Evolutionary conservation across 768 basidiomycete genomes (phyloP).

Genomic region (Tylopilus plumbeoviolaceoides): DNA sequence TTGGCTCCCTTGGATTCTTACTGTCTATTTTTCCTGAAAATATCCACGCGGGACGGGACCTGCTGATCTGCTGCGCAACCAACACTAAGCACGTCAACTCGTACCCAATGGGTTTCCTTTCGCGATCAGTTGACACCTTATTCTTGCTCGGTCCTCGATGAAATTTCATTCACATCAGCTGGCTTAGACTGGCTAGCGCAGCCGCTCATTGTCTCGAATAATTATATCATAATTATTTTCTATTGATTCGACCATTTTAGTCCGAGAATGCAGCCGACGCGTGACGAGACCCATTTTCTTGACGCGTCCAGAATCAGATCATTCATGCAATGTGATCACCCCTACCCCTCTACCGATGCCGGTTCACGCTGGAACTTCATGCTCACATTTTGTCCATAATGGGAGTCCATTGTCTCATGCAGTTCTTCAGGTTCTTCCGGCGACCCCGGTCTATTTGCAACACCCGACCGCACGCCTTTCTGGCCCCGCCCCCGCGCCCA

Average conservation of each 20-base stretch:
- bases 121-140: conserved; percentile 8
- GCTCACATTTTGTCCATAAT: conserved; percentile 14
- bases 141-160: neutral
- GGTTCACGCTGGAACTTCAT: conserved; percentile 4
- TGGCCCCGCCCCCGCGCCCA: conserved; percentile 18
- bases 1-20: conserved; percentile 6
- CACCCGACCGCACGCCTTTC: conserved; percentile 20
- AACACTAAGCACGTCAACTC: neutral
- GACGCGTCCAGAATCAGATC: conserved; percentile 20
- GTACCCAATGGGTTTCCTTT: neutral
- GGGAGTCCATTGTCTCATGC: conserved; percentile 25
- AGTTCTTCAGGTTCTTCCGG: conserved; percentile 19
- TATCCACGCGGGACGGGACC: neutral
- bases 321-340: conserved; percentile 14
- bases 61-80: neutral
- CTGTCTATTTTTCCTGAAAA: neutral
- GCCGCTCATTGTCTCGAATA: conserved; percentile 9
- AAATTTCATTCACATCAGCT: conserved; percentile 13
- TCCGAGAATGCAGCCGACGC: conserved; percentile 11
- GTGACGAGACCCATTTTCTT: conserved; percentile 24
- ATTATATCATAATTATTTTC: conserved; percentile 5
- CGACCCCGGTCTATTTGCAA: conserved; percentile 24
- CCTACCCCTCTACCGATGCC: conserved; percentile 13
- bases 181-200: neutral
- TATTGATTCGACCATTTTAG: conserved; percentile 2